Conservation (phyloP, 2,329 filamentous ascomycete species). For the Colletotrichum neosansevieriae region DNA sequence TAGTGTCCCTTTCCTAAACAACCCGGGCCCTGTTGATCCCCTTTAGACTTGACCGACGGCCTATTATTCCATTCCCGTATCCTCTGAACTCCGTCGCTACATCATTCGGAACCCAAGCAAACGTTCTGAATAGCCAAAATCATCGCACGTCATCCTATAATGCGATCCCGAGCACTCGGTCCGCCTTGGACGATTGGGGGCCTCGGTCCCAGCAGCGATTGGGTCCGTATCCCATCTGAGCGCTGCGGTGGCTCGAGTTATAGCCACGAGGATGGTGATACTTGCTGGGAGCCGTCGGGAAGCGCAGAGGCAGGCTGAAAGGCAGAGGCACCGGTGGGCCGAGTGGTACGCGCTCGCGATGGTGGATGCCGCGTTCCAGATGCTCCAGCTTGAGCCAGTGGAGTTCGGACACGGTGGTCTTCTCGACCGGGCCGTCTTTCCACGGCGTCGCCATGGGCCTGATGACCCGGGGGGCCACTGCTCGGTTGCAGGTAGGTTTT, state of each 20-base stretch:
- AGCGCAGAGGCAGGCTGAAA: background rate
- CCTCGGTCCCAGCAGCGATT: background rate
- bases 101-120: background rate
- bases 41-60: background rate
- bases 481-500: background rate
- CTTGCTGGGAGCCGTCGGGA: background rate
- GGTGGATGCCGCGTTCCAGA: background rate
- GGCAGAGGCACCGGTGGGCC: background rate
- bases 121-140: background rate
- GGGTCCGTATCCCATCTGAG: background rate
- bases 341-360: background rate
- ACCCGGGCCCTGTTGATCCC: background rate
- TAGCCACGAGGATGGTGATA: background rate
- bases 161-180: constrained; percentile 34
- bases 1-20: background rate
- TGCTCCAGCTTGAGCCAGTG: constrained; percentile 33
- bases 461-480: constrained; percentile 3
- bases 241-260: background rate
- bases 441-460: constrained; percentile 38
- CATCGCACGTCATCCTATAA: background rate
- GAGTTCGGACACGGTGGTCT: constrained; percentile 23
- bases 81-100: constrained; percentile 3
- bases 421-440: constrained; percentile 27
- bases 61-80: background rate
- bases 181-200: constrained; percentile 15